These are phyloP conservation scores for Populus tomentosa DNA, from an alignment of 441 rosid species.

Conservation along the genomic window DNA sequence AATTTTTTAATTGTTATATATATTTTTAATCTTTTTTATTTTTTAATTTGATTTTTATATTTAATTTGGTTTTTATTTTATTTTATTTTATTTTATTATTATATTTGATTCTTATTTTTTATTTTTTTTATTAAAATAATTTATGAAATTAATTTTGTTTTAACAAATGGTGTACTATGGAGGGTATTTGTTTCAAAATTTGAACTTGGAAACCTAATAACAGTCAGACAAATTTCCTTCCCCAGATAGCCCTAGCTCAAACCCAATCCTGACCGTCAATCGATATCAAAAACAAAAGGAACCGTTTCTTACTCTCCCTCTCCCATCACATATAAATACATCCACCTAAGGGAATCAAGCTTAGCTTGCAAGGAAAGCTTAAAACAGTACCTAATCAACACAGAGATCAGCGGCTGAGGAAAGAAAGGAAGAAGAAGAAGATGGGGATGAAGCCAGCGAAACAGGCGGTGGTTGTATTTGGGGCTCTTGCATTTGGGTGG, in stretches of 20 bases:
- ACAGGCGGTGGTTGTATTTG: conserved; percentile 57
- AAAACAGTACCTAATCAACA: neutral
- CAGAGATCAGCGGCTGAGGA: neutral
- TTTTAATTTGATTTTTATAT: too few relatives aligned
- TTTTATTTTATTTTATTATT: too few relatives aligned
- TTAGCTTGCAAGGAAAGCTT: neutral
- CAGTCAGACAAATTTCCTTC: neutral
- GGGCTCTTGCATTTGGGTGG: conserved; percentile 77
- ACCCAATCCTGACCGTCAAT: conserved; percentile 23
- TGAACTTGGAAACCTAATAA: neutral
- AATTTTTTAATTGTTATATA: too few relatives aligned
- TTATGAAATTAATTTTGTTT: too few relatives aligned
- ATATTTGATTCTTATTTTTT: too few relatives aligned
- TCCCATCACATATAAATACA: neutral
- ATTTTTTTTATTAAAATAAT: too few relatives aligned
- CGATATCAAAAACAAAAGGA: neutral
- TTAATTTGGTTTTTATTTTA: too few relatives aligned
- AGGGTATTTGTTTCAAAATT: neutral
- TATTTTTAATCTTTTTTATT: too few relatives aligned
- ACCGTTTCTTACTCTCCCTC: neutral
- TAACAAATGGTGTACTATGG: neutral
- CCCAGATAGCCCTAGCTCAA: neutral
- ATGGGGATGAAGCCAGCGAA: conserved; percentile 46
- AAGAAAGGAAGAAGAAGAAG: neutral
- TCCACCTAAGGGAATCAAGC: neutral